Conservation (phyloP, 2,329 filamentous ascomycete species). For the Escovopsis sp. region DNA sequence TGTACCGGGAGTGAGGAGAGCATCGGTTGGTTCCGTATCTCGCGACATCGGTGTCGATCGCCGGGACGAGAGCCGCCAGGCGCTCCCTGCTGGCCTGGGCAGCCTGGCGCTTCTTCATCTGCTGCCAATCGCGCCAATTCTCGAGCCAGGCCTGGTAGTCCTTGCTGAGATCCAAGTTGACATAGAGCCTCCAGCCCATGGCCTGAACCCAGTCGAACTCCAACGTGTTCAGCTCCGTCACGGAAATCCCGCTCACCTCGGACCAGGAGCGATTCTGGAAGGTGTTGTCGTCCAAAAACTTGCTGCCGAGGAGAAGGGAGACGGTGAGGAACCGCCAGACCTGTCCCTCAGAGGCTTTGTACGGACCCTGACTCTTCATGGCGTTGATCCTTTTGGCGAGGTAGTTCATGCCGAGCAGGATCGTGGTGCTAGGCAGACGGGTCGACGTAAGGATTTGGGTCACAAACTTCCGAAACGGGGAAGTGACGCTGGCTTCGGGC, state of each 20-base stretch:
- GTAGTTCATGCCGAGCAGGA: conserved; percentile 81
- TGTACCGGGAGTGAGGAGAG: conserved; percentile 28
- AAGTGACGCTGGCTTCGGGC: conserved; percentile 38
- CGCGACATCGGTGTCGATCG: conserved; percentile 28
- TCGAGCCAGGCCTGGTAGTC: conserved; percentile 50
- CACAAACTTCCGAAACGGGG: conserved; percentile 81
- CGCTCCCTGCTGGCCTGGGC: conserved; percentile 34
- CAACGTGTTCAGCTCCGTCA: conserved; percentile 68
- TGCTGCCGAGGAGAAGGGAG: conserved; percentile 74
- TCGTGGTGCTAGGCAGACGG: conserved; percentile 77
- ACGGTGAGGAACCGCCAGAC: conserved; percentile 81
- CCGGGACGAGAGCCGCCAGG: conserved; percentile 30
- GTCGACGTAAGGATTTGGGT: conserved; percentile 82
- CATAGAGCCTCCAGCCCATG: conserved; percentile 74
- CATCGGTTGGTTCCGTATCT: conserved; percentile 24
- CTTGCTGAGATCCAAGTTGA: conserved; percentile 64
- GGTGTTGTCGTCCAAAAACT: conserved; percentile 92
- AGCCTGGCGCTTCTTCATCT: conserved; percentile 37
- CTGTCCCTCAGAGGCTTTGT: conserved; percentile 48
- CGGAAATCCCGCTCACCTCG: conserved; percentile 80
- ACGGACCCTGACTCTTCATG: conserved; percentile 41
- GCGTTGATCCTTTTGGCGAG: conserved; percentile 69
- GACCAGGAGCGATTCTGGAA: conserved; percentile 97
- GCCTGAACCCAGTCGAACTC: conserved; percentile 78
- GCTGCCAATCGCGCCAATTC: conserved; percentile 43